These are phyloP conservation scores for Myochromella boudieri DNA, from an alignment of 768 basidiomycete genomes.

Conservation along the genomic window DNA sequence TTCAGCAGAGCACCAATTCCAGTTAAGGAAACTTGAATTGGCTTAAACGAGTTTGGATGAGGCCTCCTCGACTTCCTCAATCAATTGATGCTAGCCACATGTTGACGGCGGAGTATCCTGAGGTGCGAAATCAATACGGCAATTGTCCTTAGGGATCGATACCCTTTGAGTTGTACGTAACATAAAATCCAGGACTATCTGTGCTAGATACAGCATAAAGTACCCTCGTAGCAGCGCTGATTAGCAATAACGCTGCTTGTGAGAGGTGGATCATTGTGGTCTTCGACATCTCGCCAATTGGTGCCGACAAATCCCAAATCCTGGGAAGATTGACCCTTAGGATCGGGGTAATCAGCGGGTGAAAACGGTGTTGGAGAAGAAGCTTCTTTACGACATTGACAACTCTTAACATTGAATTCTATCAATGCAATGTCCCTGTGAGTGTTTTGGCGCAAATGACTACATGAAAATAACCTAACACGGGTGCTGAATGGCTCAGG, in stretches of 20 bases:
- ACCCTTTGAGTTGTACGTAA: neutral
- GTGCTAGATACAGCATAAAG: neutral
- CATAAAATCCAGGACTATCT: neutral
- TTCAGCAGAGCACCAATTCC: neutral
- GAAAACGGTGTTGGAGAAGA: neutral
- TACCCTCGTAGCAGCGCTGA: slow-evolving; percentile 1
- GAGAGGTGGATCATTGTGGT: neutral
- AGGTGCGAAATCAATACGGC: neutral
- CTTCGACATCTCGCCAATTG: neutral
- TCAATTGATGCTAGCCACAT: neutral
- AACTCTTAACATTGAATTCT: neutral
- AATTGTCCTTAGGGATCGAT: neutral
- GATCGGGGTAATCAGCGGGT: slow-evolving; percentile 2
- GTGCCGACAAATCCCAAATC: neutral
- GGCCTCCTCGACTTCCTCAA: neutral
- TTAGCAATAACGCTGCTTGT: neutral
- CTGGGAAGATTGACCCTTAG: neutral
- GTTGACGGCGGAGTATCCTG: neutral
- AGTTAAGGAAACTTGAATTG: neutral
- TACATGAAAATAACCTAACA: neutral
- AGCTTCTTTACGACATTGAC: neutral
- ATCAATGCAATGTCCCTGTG: neutral
- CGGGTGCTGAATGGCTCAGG: neutral
- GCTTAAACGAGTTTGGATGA: neutral
- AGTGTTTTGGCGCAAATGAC: slow-evolving; percentile 5